Evolutionary conservation across 2,329 filamentous ascomycete genomes (phyloP), one percentile per base, ranked within the genome.

Genomic region (Bimuria novae-zelandiae): DNA sequence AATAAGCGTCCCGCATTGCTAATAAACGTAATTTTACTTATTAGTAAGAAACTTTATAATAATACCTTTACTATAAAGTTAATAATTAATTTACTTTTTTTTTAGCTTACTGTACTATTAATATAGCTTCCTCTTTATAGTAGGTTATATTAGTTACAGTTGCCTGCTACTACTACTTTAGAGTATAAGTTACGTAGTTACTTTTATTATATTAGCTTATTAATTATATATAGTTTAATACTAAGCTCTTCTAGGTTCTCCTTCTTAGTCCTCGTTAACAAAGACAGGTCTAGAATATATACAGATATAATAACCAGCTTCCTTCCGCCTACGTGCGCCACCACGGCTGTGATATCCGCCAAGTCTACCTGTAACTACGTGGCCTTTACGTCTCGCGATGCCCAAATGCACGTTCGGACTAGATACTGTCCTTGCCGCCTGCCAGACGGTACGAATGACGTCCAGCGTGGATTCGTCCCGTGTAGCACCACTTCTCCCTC

Each of bases 1-100:
- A n/a, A n/a, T n/a, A n/a, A n/a, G n/a, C n/a, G n/a, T n/a, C n/a
- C n/a, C n/a, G n/a, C n/a, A n/a, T n/a, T n/a, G n/a, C n/a, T n/a
- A n/a, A n/a, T n/a, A n/a, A n/a, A n/a, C n/a, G n/a, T 59, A n/a
- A 39, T 51, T 14, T 17, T 39, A 37, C 51, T 46, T 44, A n/a
- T 29, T 4, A 46, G 53, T 25, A 59, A 48, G n/a, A 59, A 44
- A 32, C 54, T 56, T 40, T 52, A 40, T 14, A 59, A 49, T 27
- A 54, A 40, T 23, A 50, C 51, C 42, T 59, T 51, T 37, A 29
- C 49, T 49, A 59, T 59, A 21, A 59, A 45, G 23, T 59, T 30
- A 36, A 59, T 57, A 36, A 59, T 59, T 39, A 45, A 48, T 25
- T 56, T 49, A 25, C 47, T 52, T 25, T 56, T 43, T 22, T 51